Percentiles rank a stretch among this genome's conserved stretches.
phyloP scores from a whole-genome alignment of 306 rosid genomes.

The Hippophae rhamnoides region DNA sequence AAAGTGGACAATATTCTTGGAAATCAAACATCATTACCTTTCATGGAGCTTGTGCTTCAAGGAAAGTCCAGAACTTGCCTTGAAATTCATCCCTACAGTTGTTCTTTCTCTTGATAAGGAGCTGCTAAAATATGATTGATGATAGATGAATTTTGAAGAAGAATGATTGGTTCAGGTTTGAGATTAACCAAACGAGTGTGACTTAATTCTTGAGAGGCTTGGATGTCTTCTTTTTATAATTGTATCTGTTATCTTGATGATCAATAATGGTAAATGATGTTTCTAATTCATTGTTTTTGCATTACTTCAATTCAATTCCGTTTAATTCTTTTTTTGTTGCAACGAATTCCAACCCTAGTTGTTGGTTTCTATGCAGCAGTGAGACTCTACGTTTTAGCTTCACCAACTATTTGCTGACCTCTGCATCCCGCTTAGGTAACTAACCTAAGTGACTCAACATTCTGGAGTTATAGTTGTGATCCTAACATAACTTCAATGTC shows the following conservation, averaged over 20 bases:
- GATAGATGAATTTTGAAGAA: conserved; percentile 16
- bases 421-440: conserved; percentile 51
- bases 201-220: conserved; percentile 17
- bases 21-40: not conserved
- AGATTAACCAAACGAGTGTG: conserved; percentile 26
- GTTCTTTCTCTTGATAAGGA: conserved; percentile 20
- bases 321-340: conserved; percentile 13
- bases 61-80: conserved; percentile 3
- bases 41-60: conserved; percentile 7
- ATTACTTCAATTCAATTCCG: not conserved
- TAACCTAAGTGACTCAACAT: conserved; percentile 32
- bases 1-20: not conserved
- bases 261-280: conserved; percentile 18
- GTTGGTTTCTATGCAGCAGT: conserved; percentile 43
- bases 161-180: conserved; percentile 46
- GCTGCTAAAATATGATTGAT: conserved; percentile 12
- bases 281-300: not conserved
- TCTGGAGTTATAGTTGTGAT: not conserved
- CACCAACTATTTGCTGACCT: conserved; percentile 27
- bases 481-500: too few species aligned
- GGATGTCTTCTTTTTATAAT: conserved; percentile 9
- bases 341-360: conserved; percentile 27
- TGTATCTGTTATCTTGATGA: conserved; percentile 20
- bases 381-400: conserved; percentile 35
- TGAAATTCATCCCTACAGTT: conserved; percentile 10